Conservation (phyloP, 1,284 basidiomycete species). For the Moesziomyces sp. region DNA sequence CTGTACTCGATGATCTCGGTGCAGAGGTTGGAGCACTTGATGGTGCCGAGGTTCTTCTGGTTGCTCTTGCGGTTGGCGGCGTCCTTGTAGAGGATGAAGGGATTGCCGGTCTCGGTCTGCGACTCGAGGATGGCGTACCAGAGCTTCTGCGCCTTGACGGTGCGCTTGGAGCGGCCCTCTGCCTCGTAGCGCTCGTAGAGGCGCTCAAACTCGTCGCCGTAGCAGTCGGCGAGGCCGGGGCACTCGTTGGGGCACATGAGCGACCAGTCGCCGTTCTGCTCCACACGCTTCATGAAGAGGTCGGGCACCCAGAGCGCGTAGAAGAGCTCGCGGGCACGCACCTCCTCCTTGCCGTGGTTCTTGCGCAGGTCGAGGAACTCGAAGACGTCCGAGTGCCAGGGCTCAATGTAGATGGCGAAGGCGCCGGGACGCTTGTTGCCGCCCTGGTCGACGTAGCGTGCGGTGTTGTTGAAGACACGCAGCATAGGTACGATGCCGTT, state of each 20-base stretch:
- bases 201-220: conserved; percentile 89
- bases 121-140: conserved; percentile 98
- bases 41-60: conserved; percentile 97
- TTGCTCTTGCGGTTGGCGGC: conserved; percentile 73
- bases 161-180: conserved; percentile 87
- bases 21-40: conserved; percentile 99
- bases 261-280: conserved; percentile 85
- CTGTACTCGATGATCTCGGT: conserved; percentile 99
- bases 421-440: conserved; percentile 99
- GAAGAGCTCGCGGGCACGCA: conserved; percentile 95
- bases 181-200: conserved; percentile 91
- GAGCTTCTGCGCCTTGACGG: conserved; percentile 94
- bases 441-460: conserved; percentile 98
- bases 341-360: conserved; percentile 99
- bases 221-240: conserved; percentile 87
- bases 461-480: conserved; percentile 96
- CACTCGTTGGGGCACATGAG: conserved; percentile 98
- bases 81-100: conserved; percentile 97
- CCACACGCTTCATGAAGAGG: conserved; percentile 75
- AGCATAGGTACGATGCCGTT: conserved; percentile 99
- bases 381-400: conserved; percentile 97
- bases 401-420: conserved; percentile 96
- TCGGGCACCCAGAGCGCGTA: conserved; percentile 98
- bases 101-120: conserved; percentile 97
- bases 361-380: conserved; percentile 98